These are phyloP conservation scores for Apophysomyces trapeziformis DNA, from an alignment of 371 early-diverging fungal genomes.

Conservation along the genomic window DNA sequence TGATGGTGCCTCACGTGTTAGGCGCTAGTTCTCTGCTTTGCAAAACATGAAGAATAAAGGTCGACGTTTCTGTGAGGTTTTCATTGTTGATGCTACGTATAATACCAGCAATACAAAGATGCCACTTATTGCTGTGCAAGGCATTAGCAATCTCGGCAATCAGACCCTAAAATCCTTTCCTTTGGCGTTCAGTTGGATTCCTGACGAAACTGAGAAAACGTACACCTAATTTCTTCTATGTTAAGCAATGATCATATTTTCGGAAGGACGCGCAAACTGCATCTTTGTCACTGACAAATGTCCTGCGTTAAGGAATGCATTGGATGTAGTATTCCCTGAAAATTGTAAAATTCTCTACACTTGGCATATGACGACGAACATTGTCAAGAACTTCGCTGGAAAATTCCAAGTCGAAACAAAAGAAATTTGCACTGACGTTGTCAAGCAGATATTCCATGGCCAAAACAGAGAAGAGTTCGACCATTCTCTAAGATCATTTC, in stretches of 20 bases:
- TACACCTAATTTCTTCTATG: slow-evolving; percentile 8
- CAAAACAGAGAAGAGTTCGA: too few species aligned
- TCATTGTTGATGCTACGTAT: slow-evolving; percentile 19
- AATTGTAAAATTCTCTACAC: slow-evolving; percentile 2
- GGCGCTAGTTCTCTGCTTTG: too few species aligned
- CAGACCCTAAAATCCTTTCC: slow-evolving; percentile 9
- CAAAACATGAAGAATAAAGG: neutral
- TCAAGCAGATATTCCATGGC: too few species aligned
- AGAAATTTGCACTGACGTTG: too few species aligned
- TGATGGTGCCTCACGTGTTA: too few species aligned
- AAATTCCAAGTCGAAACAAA: too few species aligned
- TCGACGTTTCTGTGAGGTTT: slow-evolving; percentile 3
- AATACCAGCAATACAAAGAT: slow-evolving; percentile 5
- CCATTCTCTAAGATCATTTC: too few species aligned
- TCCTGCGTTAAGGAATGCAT: slow-evolving; percentile 2
- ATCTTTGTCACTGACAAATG: slow-evolving; percentile 12
- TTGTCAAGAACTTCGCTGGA: neutral
- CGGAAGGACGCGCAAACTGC: neutral
- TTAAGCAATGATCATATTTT: neutral
- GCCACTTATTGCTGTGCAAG: too few species aligned
- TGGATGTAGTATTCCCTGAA: slow-evolving; percentile 7
- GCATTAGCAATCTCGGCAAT: neutral
- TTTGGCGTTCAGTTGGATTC: slow-evolving; percentile 17
- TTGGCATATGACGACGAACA: neutral
- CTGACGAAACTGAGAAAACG: slow-evolving; percentile 1